These are phyloP conservation scores for Pleurotus pulmonarius DNA, from an alignment of 768 basidiomycete species.

Conservation along the genomic window DNA sequence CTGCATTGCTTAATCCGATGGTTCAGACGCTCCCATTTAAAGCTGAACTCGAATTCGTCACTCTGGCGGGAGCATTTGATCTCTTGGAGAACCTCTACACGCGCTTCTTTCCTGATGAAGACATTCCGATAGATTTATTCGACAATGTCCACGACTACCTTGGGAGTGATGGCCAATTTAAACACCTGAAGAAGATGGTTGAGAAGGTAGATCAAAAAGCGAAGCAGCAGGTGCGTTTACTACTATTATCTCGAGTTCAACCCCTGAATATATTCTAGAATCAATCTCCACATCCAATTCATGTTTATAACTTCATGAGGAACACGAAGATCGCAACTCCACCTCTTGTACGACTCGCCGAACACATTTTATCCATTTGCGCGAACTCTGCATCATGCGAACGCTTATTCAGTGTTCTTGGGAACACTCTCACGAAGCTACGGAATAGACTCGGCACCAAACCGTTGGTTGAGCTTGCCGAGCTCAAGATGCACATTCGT, in stretches of 20 bases:
- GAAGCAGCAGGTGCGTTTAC: not conserved
- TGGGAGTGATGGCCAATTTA: slow-evolving; percentile 3
- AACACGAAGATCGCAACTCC: not conserved
- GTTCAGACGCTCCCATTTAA: slow-evolving; percentile 15
- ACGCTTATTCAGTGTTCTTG: slow-evolving; percentile 25
- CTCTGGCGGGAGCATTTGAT: slow-evolving; percentile 9
- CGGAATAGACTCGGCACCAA: slow-evolving; percentile 17
- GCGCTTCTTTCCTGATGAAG: slow-evolving; percentile 11
- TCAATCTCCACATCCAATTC: not conserved
- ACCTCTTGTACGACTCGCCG: slow-evolving; percentile 18
- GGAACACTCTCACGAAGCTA: slow-evolving; percentile 23
- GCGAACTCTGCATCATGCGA: slow-evolving; percentile 28
- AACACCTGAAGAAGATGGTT: not conserved
- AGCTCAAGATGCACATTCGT: slow-evolving; percentile 25
- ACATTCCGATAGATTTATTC: not conserved
- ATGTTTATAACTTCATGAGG: not conserved
- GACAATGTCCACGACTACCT: slow-evolving; percentile 6
- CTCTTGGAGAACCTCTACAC: slow-evolving; percentile 12
- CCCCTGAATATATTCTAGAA: not conserved
- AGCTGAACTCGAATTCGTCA: slow-evolving; percentile 8
- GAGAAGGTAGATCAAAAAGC: not conserved
- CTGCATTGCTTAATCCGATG: slow-evolving; percentile 24
- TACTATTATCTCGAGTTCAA: not conserved
- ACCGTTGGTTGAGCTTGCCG: slow-evolving; percentile 17
- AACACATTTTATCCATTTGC: slow-evolving; percentile 17